Evolutionary conservation across 2,329 filamentous ascomycete genomes (phyloP).

Genomic region (Aureobasidium lini): DNA sequence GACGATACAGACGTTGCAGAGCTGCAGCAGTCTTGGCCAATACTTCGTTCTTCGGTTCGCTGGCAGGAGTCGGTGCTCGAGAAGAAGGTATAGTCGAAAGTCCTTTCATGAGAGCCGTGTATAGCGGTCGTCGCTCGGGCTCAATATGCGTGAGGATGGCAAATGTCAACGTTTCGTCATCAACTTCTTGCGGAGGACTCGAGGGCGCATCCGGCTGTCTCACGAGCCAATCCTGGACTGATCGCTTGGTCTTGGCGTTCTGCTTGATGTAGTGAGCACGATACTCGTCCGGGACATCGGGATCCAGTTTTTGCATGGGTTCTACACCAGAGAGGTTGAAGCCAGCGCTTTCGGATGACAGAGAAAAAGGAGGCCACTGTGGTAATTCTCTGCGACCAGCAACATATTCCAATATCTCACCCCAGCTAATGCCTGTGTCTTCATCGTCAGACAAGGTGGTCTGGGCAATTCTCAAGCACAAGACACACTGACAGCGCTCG

Average conservation of each 20-base stretch:
- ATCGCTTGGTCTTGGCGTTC: conserved; percentile 84
- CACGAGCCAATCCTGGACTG: conserved; percentile 83
- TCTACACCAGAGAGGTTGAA: conserved; percentile 44
- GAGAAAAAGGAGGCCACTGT: conserved; percentile 78
- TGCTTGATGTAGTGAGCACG: conserved; percentile 87
- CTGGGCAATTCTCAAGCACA: conserved; percentile 56
- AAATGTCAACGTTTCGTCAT: conserved; percentile 89
- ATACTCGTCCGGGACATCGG: conserved; percentile 90
- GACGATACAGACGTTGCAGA: conserved; percentile 76
- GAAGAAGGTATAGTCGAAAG: conserved; percentile 43
- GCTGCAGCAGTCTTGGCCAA: conserved; percentile 68
- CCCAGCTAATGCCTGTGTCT: conserved; percentile 75
- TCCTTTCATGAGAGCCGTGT: conserved; percentile 69
- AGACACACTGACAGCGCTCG: conserved; percentile 76
- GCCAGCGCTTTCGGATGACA: conserved; percentile 49
- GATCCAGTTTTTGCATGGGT: conserved; percentile 74
- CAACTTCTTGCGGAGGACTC: conserved; percentile 77
- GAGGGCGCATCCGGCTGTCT: conserved; percentile 67
- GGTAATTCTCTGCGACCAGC: conserved; percentile 82
- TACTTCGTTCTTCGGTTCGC: conserved; percentile 47
- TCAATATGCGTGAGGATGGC: conserved; percentile 85
- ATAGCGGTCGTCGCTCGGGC: conserved; percentile 66
- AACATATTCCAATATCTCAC: conserved; percentile 87
- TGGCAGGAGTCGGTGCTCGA: conserved; percentile 62
- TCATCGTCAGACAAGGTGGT: conserved; percentile 42